Evolutionary conservation across 352 stramenopile species (phyloP).

Genomic region (Peronospora tabacina): DNA sequence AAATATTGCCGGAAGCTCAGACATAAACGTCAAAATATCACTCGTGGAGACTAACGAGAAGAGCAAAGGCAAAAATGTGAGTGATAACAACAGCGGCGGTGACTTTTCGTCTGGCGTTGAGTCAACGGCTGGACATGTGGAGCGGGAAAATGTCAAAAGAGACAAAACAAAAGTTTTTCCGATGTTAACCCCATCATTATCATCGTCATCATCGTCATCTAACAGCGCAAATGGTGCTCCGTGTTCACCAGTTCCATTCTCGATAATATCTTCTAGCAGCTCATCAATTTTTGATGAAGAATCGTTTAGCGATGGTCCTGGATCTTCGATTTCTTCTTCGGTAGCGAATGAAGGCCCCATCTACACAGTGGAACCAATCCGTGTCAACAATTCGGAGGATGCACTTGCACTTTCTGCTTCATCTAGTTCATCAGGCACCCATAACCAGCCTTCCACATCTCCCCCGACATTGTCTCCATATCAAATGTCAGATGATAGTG

Average conservation of each 20-base stretch:
- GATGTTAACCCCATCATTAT: background rate
- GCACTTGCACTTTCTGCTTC: background rate
- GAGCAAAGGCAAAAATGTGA: background rate
- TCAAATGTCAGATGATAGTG: background rate
- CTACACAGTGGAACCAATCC: background rate
- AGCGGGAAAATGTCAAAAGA: slow-evolving; percentile 4
- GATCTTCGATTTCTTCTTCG: background rate
- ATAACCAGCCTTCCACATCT: background rate
- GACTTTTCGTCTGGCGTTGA: slow-evolving; percentile 1
- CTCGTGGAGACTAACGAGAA: background rate
- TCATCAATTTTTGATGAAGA: background rate
- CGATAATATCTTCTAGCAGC: background rate
- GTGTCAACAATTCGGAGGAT: background rate
- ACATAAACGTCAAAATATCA: slow-evolving; percentile 2
- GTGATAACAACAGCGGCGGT: background rate
- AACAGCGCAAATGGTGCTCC: background rate
- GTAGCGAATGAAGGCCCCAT: background rate
- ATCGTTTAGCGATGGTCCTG: background rate
- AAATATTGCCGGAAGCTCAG: slow-evolving; percentile 3
- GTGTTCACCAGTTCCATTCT: background rate
- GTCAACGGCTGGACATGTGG: background rate
- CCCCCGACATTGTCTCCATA: background rate
- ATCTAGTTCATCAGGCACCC: slow-evolving; percentile 2
- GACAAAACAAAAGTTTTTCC: background rate
- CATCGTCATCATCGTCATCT: slow-evolving; percentile 1